phyloP scores from a whole-genome alignment of 1,284 basidiomycete genomes.

The Sanghuangporus baumii region DNA sequence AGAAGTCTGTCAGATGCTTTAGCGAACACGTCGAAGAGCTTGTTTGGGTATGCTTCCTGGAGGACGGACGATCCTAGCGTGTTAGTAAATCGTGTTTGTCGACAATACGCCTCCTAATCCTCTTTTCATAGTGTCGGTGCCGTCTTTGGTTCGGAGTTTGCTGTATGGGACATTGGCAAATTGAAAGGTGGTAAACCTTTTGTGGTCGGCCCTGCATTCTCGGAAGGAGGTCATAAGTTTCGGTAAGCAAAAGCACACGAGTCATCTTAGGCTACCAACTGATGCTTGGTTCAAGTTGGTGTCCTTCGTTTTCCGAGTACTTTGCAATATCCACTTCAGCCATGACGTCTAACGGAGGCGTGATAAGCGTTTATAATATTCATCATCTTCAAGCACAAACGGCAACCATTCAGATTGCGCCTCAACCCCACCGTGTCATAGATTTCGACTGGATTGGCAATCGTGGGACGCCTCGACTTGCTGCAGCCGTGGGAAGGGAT shows the following conservation, averaged over 20 bases:
- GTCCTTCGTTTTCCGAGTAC: constrained; percentile 63
- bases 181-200: constrained; percentile 67
- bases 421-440: constrained; percentile 56
- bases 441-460: constrained; percentile 71
- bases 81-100: constrained; percentile 34
- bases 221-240: constrained; percentile 62
- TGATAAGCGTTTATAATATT: constrained; percentile 62
- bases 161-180: constrained; percentile 68
- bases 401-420: constrained; percentile 47
- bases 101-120: background rate
- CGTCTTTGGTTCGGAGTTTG: constrained; percentile 60
- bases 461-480: constrained; percentile 55
- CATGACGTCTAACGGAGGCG: constrained; percentile 48
- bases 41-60: constrained; percentile 63
- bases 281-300: constrained; percentile 49
- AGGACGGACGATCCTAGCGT: constrained; percentile 59
- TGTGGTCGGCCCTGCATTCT: constrained; percentile 51
- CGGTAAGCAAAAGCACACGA: constrained; percentile 39
- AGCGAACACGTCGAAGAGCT: constrained; percentile 40
- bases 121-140: constrained; percentile 54
- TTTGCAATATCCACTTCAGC: constrained; percentile 67
- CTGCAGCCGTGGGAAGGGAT: constrained; percentile 54
- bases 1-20: constrained; percentile 48
- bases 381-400: constrained; percentile 59
- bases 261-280: background rate